These are phyloP conservation scores for Cadophora luteo-olivacea DNA, from an alignment of 2,329 filamentous ascomycete species.

Conservation along the genomic window DNA sequence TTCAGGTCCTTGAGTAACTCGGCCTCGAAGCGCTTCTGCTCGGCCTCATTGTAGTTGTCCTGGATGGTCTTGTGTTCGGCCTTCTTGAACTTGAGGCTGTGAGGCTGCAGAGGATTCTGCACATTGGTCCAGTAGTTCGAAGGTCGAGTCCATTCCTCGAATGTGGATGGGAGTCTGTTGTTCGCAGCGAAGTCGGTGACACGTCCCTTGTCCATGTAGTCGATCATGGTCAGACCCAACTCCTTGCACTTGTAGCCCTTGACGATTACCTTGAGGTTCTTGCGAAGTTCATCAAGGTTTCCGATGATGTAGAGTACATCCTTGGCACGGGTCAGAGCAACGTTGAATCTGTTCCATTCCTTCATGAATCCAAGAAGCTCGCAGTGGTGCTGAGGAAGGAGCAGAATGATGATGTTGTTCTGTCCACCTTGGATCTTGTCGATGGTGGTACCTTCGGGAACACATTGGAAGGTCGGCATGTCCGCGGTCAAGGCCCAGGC, in stretches of 20 bases:
- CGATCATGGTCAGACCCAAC: slow-evolving; percentile 17
- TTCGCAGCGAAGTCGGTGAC: not conserved
- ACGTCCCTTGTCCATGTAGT: slow-evolving; percentile 14
- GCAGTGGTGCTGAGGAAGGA: slow-evolving; percentile 8
- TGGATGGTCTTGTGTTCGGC: too few relatives aligned
- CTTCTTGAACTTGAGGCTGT: too few relatives aligned
- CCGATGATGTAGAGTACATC: slow-evolving; percentile 17
- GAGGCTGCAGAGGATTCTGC: too few relatives aligned
- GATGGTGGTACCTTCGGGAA: slow-evolving; percentile 22
- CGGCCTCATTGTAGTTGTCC: too few relatives aligned
- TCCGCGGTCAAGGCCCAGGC: not conserved
- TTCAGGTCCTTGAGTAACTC: too few relatives aligned
- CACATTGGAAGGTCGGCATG: not conserved
- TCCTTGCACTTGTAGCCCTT: slow-evolving; percentile 19
- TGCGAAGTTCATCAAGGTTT: not conserved
- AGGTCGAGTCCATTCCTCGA: too few relatives aligned
- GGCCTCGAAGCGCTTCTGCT: too few relatives aligned
- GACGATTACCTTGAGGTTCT: slow-evolving; percentile 1
- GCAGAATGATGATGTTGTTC: slow-evolving; percentile 24
- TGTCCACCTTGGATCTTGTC: slow-evolving; percentile 25
- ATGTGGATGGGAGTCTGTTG: not conserved
- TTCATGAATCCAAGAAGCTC: slow-evolving; percentile 22
- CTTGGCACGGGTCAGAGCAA: slow-evolving; percentile 21
- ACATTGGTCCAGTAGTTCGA: too few relatives aligned
- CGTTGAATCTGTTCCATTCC: slow-evolving; percentile 22